phyloP scores from a whole-genome alignment of 352 stramenopile genomes.

The Globisporangium nunn region DNA sequence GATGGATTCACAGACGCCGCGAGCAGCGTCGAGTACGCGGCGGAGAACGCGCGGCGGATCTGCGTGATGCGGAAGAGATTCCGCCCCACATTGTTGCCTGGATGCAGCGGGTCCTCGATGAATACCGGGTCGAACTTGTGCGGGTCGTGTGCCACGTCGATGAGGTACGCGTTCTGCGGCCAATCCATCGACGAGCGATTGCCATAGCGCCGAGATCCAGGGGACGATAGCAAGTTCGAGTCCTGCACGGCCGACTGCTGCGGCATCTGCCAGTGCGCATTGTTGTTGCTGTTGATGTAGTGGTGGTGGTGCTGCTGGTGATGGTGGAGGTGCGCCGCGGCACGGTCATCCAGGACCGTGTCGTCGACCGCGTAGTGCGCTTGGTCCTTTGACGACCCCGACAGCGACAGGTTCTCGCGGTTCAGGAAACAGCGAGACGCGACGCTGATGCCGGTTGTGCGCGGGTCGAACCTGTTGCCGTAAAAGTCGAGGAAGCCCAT shows the following conservation, averaged over 20 bases:
- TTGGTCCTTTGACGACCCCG: slow-evolving; percentile 20
- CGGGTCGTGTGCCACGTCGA: slow-evolving; percentile 69
- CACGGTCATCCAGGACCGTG: slow-evolving; percentile 45
- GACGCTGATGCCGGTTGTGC: slow-evolving; percentile 87
- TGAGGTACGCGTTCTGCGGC: slow-evolving; percentile 27
- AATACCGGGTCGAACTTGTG: slow-evolving; percentile 93
- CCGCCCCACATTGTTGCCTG: slow-evolving; percentile 93
- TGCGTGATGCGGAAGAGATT: slow-evolving; percentile 95
- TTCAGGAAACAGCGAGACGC: slow-evolving; percentile 77
- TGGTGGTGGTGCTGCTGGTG: slow-evolving; percentile 4
- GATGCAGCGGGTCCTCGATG: slow-evolving; percentile 92
- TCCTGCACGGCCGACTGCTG: slow-evolving; percentile 39
- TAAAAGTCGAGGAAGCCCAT: slow-evolving; percentile 98
- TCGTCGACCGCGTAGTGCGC: slow-evolving; percentile 43
- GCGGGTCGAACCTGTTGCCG: slow-evolving; percentile 91
- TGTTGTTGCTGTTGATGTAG: slow-evolving; percentile 30
- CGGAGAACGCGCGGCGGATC: slow-evolving; percentile 72
- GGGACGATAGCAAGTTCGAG: slow-evolving; percentile 46
- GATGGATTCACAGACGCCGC: slow-evolving; percentile 42
- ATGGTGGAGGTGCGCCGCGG: slow-evolving; percentile 8
- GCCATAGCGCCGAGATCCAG: slow-evolving; percentile 52
- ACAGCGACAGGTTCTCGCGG: slow-evolving; percentile 42
- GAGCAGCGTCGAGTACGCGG: slow-evolving; percentile 66
- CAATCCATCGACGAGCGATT: slow-evolving; percentile 67
- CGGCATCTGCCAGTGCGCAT: slow-evolving; percentile 58